Conservation (phyloP, 1,139 yeast genomes). For the Kluyveromyces marxianus region DNA sequence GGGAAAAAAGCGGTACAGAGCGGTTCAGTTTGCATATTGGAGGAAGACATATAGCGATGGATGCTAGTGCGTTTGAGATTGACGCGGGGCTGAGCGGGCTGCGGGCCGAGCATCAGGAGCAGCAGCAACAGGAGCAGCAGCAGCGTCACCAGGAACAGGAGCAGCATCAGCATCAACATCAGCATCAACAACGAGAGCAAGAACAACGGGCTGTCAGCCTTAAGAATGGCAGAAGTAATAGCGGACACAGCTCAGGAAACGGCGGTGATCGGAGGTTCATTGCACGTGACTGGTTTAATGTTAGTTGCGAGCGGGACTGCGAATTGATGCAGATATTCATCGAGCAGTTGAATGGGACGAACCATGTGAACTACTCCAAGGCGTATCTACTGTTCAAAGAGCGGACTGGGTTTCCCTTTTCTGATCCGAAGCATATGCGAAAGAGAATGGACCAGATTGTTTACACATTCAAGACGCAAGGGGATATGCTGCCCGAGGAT, state of each 20-base stretch:
- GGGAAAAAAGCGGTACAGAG: no score
- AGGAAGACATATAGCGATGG: no score
- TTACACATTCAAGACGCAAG: conserved; percentile 3
- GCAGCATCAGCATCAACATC: no score
- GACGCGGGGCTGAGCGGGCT: conserved; percentile 3
- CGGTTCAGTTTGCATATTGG: no score
- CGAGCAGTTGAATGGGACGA: conserved; percentile 3
- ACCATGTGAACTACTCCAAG: conserved; percentile 5
- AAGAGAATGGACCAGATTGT: conserved; percentile 6
- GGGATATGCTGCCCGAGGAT: conserved; percentile 4
- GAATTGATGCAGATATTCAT: conserved; percentile 5
- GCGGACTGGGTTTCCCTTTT: conserved; percentile 5
- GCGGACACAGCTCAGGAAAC: neutral
- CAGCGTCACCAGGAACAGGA: no score
- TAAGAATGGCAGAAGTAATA: neutral
- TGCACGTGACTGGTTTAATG: conserved; percentile 6
- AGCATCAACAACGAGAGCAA: no score
- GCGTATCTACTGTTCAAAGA: conserved; percentile 5
- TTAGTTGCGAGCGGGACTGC: conserved; percentile 2
- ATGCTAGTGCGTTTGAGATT: conserved; percentile 4
- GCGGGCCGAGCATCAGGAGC: conserved; percentile 1
- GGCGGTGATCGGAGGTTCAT: conserved; percentile 4
- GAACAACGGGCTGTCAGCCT: neutral
- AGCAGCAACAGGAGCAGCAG: no score
- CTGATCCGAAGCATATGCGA: conserved; percentile 5